These are phyloP conservation scores for Paxillus ammoniavirescens DNA, from an alignment of 768 basidiomycete species.

Conservation along the genomic window DNA sequence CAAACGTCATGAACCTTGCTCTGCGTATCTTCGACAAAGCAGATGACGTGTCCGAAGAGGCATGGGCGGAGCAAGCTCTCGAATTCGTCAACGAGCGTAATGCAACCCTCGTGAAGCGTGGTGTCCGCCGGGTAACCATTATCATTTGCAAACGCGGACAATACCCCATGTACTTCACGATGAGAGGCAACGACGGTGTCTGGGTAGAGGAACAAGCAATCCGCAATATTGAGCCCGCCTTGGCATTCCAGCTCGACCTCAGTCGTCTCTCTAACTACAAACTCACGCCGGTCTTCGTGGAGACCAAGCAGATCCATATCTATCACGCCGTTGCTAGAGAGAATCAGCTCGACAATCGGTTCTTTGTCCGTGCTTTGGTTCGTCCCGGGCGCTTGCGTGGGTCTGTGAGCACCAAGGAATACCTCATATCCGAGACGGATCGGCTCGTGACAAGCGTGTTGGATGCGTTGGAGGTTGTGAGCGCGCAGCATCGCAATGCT, in stretches of 20 bases:
- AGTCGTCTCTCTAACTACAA: slow-evolving; percentile 96
- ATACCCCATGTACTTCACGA: slow-evolving; percentile 94
- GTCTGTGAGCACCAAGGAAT: slow-evolving; percentile 92
- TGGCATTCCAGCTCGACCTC: slow-evolving; percentile 97
- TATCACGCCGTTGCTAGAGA: slow-evolving; percentile 94
- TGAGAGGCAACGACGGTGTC: slow-evolving; percentile 65
- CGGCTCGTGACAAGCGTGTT: slow-evolving; percentile 91
- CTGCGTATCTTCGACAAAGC: slow-evolving; percentile 82
- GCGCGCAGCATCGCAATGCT: slow-evolving; percentile 83
- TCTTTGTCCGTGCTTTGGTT: slow-evolving; percentile 96
- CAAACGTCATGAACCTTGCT: slow-evolving; percentile 93
- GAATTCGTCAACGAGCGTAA: slow-evolving; percentile 70
- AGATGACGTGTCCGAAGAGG: slow-evolving; percentile 74
- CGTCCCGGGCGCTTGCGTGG: slow-evolving; percentile 93
- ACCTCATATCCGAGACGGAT: slow-evolving; percentile 98
- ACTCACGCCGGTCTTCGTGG: slow-evolving; percentile 92
- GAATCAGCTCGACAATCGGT: slow-evolving; percentile 96
- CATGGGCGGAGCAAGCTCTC: slow-evolving; percentile 72
- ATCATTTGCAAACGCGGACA: slow-evolving; percentile 87
- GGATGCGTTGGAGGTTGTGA: slow-evolving; percentile 93
- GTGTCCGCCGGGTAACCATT: slow-evolving; percentile 90
- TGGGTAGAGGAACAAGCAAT: slow-evolving; percentile 97
- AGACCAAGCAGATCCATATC: slow-evolving; percentile 97
- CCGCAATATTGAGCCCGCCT: slow-evolving; percentile 96
- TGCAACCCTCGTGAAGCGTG: slow-evolving; percentile 62